Evolutionary conservation across 2,329 filamentous ascomycete genomes (phyloP).

Genomic region (Aspergillus uvarum): DNA sequence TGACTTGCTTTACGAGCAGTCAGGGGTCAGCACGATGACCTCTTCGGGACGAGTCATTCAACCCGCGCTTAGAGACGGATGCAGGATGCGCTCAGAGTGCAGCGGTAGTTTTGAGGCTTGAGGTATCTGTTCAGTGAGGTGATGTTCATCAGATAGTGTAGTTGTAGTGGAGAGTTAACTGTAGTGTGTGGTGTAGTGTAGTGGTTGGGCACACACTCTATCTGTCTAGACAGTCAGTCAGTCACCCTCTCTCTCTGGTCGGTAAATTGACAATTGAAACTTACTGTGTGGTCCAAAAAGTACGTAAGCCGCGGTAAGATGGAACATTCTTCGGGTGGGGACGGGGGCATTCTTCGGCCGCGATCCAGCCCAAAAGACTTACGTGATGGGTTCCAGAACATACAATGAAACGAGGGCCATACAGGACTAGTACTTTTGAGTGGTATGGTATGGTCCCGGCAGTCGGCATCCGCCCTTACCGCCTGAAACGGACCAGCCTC

Average conservation of each 20-base stretch:
- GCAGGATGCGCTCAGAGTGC: background rate
- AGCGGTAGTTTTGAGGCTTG: background rate
- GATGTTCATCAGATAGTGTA: too few species aligned
- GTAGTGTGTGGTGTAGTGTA: too few species aligned
- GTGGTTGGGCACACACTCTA: too few species aligned
- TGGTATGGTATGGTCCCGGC: conserved; percentile 4
- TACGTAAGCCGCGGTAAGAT: conserved; percentile 6
- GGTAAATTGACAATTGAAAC: background rate
- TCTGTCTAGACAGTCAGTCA: too few species aligned
- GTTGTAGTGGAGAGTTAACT: too few species aligned
- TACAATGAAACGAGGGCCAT: background rate
- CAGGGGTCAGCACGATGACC: background rate
- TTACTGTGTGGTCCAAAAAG: conserved; percentile 2
- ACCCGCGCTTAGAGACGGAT: background rate
- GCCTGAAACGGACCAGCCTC: conserved; percentile 6
- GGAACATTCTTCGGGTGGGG: conserved; percentile 12
- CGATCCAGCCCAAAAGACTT: background rate
- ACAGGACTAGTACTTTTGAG: background rate
- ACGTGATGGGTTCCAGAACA: conserved; percentile 11
- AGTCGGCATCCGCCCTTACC: conserved; percentile 12
- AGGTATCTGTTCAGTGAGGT: too few species aligned
- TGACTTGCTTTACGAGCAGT: background rate
- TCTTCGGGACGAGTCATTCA: background rate
- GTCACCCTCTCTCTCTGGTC: background rate
- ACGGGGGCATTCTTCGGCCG: conserved; percentile 5